These are phyloP conservation scores for Alternaria viburni DNA, from an alignment of 2,329 filamentous ascomycete species.

Conservation along the genomic window DNA sequence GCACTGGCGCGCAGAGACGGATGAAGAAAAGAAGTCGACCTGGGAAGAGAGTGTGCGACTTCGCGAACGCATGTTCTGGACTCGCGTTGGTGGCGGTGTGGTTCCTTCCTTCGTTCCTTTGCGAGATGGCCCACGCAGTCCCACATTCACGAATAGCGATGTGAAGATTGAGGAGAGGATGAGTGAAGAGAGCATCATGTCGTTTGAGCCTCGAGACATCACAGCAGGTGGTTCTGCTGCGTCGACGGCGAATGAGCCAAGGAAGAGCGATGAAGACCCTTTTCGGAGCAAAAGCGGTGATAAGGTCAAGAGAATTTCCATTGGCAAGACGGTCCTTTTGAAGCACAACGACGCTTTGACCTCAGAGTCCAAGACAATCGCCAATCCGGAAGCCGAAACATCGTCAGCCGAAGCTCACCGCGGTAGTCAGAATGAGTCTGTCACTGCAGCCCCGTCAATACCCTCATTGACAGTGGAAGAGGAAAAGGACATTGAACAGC, in stretches of 20 bases:
- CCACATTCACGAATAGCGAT: conserved; percentile 32
- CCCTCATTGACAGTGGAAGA: conserved; percentile 20
- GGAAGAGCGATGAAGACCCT: conserved; percentile 43
- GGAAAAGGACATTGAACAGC: conserved; percentile 43
- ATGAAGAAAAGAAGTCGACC: conserved; percentile 82
- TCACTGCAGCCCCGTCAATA: conserved; percentile 11
- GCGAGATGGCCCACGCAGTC: conserved; percentile 43
- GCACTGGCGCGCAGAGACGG: conserved; percentile 83
- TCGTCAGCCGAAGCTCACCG: neutral
- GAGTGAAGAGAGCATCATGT: conserved; percentile 39
- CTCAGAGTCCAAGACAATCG: neutral
- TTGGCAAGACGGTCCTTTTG: conserved; percentile 47
- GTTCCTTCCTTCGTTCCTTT: conserved; percentile 65
- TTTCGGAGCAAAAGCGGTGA: conserved; percentile 36
- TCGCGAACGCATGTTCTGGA: conserved; percentile 97
- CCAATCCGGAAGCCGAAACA: conserved; percentile 8
- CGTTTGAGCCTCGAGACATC: conserved; percentile 29
- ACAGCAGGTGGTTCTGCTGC: conserved; percentile 16
- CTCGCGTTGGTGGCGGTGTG: conserved; percentile 88
- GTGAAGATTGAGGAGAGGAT: conserved; percentile 27
- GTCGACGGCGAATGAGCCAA: neutral
- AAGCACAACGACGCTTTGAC: neutral
- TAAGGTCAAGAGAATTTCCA: conserved; percentile 44
- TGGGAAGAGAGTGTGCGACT: conserved; percentile 95
- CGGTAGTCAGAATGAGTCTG: neutral